A percentile compares a stretch with the other conserved stretches of the same genome.
These are phyloP conservation scores for Neurospora africana DNA, from an alignment of 495 filamentous ascomycete genomes.

Conservation along the genomic window DNA sequence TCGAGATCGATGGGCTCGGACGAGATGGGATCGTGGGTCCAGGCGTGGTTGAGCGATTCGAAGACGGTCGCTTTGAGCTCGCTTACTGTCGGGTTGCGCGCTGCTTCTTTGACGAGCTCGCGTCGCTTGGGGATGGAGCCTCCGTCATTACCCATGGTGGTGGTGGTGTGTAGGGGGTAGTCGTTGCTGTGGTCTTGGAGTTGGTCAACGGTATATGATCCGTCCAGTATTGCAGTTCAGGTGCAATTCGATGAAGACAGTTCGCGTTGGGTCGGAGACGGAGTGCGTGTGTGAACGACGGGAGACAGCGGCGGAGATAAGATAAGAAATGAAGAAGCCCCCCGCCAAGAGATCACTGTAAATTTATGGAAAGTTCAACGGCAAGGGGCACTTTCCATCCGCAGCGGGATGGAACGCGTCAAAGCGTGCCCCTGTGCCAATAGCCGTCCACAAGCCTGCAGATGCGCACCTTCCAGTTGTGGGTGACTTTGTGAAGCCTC, in stretches of 20 bases:
- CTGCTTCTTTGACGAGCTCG: constrained; percentile 86
- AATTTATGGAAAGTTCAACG: neutral
- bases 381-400: neutral
- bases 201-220: neutral
- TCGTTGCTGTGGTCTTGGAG: neutral
- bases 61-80: constrained; percentile 81
- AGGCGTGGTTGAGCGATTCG: constrained; percentile 74
- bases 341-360: neutral
- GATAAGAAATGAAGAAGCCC: neutral
- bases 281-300: neutral
- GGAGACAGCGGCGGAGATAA: neutral
- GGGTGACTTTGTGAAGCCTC: neutral
- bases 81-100: constrained; percentile 67
- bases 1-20: constrained; percentile 60
- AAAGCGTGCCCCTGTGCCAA: neutral
- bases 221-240: neutral
- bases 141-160: constrained; percentile 87
- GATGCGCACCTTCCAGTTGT: neutral
- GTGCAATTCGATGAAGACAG: neutral
- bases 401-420: neutral
- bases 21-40: constrained; percentile 78
- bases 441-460: neutral
- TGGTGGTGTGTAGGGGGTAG: neutral
- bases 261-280: neutral
- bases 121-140: constrained; percentile 83